These are phyloP conservation scores for Sinapis alba DNA, from an alignment of 441 rosid species.

Conservation along the genomic window DNA sequence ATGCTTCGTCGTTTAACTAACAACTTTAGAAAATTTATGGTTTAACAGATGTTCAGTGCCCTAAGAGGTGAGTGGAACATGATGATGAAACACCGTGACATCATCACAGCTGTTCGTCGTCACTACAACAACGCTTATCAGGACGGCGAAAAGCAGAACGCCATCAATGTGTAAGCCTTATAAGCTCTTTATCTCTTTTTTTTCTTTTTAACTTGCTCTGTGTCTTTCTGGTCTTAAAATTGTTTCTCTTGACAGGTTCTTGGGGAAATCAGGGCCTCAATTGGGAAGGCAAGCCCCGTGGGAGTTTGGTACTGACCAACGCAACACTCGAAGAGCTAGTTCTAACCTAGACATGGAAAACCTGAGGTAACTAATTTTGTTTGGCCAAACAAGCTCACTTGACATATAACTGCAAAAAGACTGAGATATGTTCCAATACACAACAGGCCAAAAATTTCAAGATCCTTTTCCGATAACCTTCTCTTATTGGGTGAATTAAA, in stretches of 20 bases:
- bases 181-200: neutral
- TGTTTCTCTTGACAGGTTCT: conserved; percentile 61
- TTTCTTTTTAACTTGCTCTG: neutral
- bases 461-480: conserved; percentile 40
- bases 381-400: neutral
- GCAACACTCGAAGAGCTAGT: conserved; percentile 49
- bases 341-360: conserved; percentile 48
- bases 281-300: conserved; percentile 81
- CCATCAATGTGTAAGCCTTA: conserved; percentile 67
- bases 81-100: conserved; percentile 63
- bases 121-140: conserved; percentile 64
- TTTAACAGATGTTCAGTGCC: conserved; percentile 60
- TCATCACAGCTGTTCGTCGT: conserved; percentile 63
- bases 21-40: no score
- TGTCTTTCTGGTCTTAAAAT: conserved; percentile 5
- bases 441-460: conserved; percentile 38
- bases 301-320: conserved; percentile 92
- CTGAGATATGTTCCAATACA: conserved; percentile 6
- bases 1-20: no score
- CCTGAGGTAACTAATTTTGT: conserved; percentile 51
- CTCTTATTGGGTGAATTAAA: conserved; percentile 28
- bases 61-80: conserved; percentile 76
- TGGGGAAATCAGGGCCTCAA: conserved; percentile 94
- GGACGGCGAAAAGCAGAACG: conserved; percentile 71
- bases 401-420: neutral